These are phyloP conservation scores for Clavispora fructus DNA, from an alignment of 805 yeast genomes.

Conservation along the genomic window DNA sequence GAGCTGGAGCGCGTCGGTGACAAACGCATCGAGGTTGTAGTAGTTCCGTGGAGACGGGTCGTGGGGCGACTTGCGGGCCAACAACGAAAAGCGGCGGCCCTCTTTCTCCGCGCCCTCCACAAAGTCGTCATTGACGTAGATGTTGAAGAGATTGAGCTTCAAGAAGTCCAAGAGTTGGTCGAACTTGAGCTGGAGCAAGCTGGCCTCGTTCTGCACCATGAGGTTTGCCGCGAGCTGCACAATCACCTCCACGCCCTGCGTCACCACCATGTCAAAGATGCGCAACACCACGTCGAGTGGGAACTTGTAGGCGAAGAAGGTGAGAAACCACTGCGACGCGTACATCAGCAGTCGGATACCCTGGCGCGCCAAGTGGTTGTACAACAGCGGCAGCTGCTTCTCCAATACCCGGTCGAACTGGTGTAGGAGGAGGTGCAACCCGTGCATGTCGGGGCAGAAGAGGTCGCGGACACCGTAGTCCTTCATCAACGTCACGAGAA, in stretches of 20 bases:
- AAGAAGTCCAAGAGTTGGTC: conserved; percentile 73
- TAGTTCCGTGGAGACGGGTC: conserved; percentile 13
- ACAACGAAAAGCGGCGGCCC: conserved; percentile 14
- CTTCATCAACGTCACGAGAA: conserved; percentile 78
- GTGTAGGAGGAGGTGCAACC: conserved; percentile 75
- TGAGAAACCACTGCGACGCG: conserved; percentile 96
- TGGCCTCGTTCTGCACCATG: conserved; percentile 61
- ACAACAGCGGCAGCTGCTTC: conserved; percentile 64
- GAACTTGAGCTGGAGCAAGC: conserved; percentile 57
- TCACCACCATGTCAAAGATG: conserved; percentile 80
- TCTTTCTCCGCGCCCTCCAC: conserved; percentile 13
- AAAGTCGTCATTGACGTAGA: conserved; percentile 47
- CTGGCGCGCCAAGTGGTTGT: conserved; percentile 73
- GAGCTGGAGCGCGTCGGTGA: conserved; percentile 70
- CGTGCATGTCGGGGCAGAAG: conserved; percentile 89
- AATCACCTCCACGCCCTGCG: conserved; percentile 87
- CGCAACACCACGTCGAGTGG: conserved; percentile 85
- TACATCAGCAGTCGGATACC: conserved; percentile 93
- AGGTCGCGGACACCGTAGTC: conserved; percentile 74
- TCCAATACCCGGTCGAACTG: conserved; percentile 88
- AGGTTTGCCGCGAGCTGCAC: conserved; percentile 80
- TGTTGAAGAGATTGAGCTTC: conserved; percentile 73
- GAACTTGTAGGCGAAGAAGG: conserved; percentile 90
- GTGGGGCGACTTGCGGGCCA: conserved; percentile 19
- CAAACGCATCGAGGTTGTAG: conserved; percentile 70